Percentiles rank a stretch among this genome's conserved stretches.
These are phyloP conservation scores for Apiospora koreana DNA, from an alignment of 2,329 filamentous ascomycete species.

Conservation along the genomic window DNA sequence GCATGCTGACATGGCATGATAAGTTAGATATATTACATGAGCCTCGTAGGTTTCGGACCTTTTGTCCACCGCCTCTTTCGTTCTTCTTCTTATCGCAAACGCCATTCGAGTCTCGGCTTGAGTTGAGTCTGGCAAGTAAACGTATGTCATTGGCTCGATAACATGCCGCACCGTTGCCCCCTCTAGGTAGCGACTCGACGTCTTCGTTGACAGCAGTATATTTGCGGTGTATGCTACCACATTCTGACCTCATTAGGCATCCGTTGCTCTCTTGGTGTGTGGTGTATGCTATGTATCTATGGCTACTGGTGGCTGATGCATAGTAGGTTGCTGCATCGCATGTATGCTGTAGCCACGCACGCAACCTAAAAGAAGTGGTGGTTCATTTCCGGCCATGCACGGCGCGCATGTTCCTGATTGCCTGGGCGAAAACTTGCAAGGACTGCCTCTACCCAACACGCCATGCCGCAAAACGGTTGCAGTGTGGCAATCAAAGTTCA, in stretches of 20 bases:
- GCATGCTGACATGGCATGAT: slow-evolving; percentile 4
- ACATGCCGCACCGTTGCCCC: background rate
- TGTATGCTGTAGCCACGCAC: background rate
- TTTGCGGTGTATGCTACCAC: background rate
- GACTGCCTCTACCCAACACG: too few species aligned
- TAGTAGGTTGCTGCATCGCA: background rate
- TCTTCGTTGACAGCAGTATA: background rate
- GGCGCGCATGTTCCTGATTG: background rate
- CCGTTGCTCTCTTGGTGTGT: background rate
- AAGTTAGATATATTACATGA: slow-evolving; percentile 1
- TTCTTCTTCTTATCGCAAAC: background rate
- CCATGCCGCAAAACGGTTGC: background rate
- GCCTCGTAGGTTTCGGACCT: background rate
- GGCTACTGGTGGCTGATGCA: background rate
- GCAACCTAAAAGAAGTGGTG: background rate
- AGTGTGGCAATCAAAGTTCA: background rate
- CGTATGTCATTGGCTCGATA: background rate
- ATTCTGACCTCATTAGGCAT: slow-evolving; percentile 5
- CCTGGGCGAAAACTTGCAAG: background rate
- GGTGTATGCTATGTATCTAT: background rate
- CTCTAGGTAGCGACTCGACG: background rate
- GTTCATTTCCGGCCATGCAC: background rate
- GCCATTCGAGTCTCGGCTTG: background rate
- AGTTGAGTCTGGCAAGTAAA: background rate
- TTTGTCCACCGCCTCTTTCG: background rate